phyloP scores from a whole-genome alignment of 2,329 filamentous ascomycete species.

The Sphaceloma murrayae region DNA sequence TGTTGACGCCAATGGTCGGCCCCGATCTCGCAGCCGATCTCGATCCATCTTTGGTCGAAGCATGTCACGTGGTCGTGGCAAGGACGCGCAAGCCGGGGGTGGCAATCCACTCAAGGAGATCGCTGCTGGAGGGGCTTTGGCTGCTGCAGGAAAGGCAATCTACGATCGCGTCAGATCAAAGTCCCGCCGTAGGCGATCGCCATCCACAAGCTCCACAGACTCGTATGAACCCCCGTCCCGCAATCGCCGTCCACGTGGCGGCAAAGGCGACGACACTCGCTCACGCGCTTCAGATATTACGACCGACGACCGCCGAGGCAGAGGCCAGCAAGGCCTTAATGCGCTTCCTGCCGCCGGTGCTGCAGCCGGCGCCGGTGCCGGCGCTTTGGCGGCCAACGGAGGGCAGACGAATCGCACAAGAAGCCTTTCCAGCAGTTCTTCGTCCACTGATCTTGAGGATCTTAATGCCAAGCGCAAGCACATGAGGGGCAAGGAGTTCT shows the following conservation, averaged over 20 bases:
- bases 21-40: slow-evolving; percentile 63
- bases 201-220: slow-evolving; percentile 39
- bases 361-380: slow-evolving; percentile 31
- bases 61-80: slow-evolving; percentile 33
- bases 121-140: slow-evolving; percentile 40
- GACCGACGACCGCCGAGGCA: slow-evolving; percentile 28
- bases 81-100: slow-evolving; percentile 36
- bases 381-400: slow-evolving; percentile 22
- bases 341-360: slow-evolving; percentile 34
- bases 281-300: slow-evolving; percentile 34
- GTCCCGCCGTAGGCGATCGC: slow-evolving; percentile 40
- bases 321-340: slow-evolving; percentile 33
- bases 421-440: slow-evolving; percentile 27
- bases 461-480: slow-evolving; percentile 44
- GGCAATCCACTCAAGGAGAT: slow-evolving; percentile 41
- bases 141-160: slow-evolving; percentile 42
- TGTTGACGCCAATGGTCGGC: slow-evolving; percentile 31
- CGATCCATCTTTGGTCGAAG: slow-evolving; percentile 49
- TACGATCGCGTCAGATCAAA: slow-evolving; percentile 48
- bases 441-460: slow-evolving; percentile 49
- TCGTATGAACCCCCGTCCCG: slow-evolving; percentile 42
- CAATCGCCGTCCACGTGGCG: slow-evolving; percentile 31
- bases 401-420: slow-evolving; percentile 1
- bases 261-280: slow-evolving; percentile 29
- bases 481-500: slow-evolving; percentile 55